Evolutionary conservation across 2,329 filamentous ascomycete genomes (phyloP), one percentile per base, ranked within the genome.

Genomic region (Penicillium glabrum): DNA sequence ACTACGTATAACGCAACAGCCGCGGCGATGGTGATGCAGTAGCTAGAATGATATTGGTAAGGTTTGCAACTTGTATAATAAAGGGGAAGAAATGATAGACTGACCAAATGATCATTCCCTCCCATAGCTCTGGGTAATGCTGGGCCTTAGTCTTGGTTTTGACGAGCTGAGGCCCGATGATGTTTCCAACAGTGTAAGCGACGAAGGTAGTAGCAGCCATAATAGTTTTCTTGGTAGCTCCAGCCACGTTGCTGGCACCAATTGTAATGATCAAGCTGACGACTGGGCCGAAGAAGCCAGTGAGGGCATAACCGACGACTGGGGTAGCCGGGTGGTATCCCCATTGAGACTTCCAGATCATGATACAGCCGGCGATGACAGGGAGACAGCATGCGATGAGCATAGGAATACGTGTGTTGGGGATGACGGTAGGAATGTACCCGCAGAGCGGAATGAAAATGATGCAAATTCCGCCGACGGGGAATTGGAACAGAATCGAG

Each of bases 211-310:
- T 86, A 0, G 86, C 86, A 0, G 89, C 87, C 80, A 89, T 90
- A 65, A 89, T 86, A 61, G 86, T 89, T 78, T 91, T 91, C 76
- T 92, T 92, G 0, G 89, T 91, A 24, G 89, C 83, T 0, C 89
- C 89, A 0, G 89, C 88, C 0, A 91, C 87, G 61, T 92, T 92
- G 11, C 84, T 83, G 79, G 84, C 84, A 0, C 82, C 83, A 3
- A 85, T 67, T 0, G 78, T 79, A 43, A 86, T 83, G 3, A 82
- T 80, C n/a, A 84, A 75, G 44, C 84, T 87, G 0, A 89, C 88
- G 0, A 89, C 87, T 0, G 84, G 86, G 0, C 88, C 88, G 61
- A 91, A 91, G 61, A 87, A 89, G 0, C 89, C 89, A 2, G 87
- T 88, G 35, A 92, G 81, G 0, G 86, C 85, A 69, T 91, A 92